These are phyloP conservation scores for Cenococcum geophilum DNA, from an alignment of 495 filamentous ascomycete species.

Conservation along the genomic window DNA sequence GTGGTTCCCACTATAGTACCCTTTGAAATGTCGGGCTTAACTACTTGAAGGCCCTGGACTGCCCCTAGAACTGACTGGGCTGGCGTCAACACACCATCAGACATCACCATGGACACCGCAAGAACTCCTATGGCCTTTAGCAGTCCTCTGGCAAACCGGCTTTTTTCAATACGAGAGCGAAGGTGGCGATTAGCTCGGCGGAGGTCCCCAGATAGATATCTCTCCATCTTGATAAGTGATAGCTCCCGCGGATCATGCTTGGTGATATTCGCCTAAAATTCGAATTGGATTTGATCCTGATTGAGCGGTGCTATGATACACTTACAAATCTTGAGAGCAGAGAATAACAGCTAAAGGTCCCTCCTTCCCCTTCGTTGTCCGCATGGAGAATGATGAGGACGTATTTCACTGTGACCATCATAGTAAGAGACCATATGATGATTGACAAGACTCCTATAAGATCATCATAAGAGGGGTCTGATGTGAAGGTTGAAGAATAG, in stretches of 20 bases:
- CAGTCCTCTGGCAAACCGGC: conserved; percentile 44
- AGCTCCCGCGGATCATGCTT: conserved; percentile 31
- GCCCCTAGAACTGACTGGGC: conserved; percentile 65
- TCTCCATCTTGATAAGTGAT: conserved; percentile 47
- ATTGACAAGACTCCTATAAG: conserved; percentile 65
- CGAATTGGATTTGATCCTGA: neutral
- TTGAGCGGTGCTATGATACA: neutral
- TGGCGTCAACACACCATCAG: conserved; percentile 61
- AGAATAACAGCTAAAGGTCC: conserved; percentile 67
- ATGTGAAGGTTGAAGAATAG: conserved; percentile 62
- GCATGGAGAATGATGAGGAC: conserved; percentile 60
- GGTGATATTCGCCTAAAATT: conserved; percentile 22
- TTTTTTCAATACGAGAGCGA: conserved; percentile 54
- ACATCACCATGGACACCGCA: conserved; percentile 63
- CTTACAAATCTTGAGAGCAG: conserved; percentile 63
- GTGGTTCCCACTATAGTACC: neutral
- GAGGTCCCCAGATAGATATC: conserved; percentile 52
- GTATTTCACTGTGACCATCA: conserved; percentile 73
- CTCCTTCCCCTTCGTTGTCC: conserved; percentile 73
- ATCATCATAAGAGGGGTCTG: conserved; percentile 51
- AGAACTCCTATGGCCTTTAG: conserved; percentile 64
- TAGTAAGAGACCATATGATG: conserved; percentile 65
- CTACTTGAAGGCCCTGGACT: conserved; percentile 50
- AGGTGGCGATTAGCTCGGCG: conserved; percentile 46
- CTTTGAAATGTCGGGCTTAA: conserved; percentile 39